Evolutionary conservation across 1,284 basidiomycete genomes (phyloP).

Genomic region (Singerocomus inundabilis): DNA sequence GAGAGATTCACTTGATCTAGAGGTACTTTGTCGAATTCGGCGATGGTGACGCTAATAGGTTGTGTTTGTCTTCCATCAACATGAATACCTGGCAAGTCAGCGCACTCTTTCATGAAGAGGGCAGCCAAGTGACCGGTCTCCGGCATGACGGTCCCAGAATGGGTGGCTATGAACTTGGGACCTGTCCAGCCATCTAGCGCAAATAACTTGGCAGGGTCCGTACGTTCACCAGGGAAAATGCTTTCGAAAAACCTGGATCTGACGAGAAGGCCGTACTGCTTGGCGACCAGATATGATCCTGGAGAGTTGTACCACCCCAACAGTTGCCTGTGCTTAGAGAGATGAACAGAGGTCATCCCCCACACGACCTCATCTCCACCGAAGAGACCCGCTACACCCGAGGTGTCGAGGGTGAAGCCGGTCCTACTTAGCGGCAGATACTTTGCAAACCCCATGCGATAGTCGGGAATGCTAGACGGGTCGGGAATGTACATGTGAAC

Average conservation of each 20-base stretch:
- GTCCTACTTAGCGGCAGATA: slow-evolving; percentile 19
- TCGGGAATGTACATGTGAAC: slow-evolving; percentile 26
- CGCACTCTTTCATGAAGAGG: too few species aligned
- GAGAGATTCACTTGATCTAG: slow-evolving; percentile 14
- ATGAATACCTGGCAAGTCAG: slow-evolving; percentile 24
- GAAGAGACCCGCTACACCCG: slow-evolving; percentile 32
- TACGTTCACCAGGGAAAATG: slow-evolving; percentile 31
- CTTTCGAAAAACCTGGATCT: slow-evolving; percentile 31
- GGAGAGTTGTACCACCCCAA: slow-evolving; percentile 38
- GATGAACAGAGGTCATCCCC: slow-evolving; percentile 37
- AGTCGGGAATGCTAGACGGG: slow-evolving; percentile 14
- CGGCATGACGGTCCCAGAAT: slow-evolving; percentile 28
- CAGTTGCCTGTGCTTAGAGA: slow-evolving; percentile 30
- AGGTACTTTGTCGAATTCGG: slow-evolving; percentile 20
- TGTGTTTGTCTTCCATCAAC: slow-evolving; percentile 27
- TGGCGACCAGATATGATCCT: slow-evolving; percentile 35
- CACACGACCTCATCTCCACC: too few species aligned
- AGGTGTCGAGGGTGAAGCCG: slow-evolving; percentile 26
- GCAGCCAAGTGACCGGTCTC: slow-evolving; percentile 33
- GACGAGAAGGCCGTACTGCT: slow-evolving; percentile 26
- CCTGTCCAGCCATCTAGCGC: slow-evolving; percentile 30
- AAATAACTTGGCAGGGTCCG: slow-evolving; percentile 29
- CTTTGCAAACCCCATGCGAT: slow-evolving; percentile 11
- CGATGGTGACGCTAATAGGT: slow-evolving; percentile 25
- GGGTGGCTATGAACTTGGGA: slow-evolving; percentile 26